phyloP scores from a whole-genome alignment of 805 yeast genomes.

The Ogataea angusta region DNA sequence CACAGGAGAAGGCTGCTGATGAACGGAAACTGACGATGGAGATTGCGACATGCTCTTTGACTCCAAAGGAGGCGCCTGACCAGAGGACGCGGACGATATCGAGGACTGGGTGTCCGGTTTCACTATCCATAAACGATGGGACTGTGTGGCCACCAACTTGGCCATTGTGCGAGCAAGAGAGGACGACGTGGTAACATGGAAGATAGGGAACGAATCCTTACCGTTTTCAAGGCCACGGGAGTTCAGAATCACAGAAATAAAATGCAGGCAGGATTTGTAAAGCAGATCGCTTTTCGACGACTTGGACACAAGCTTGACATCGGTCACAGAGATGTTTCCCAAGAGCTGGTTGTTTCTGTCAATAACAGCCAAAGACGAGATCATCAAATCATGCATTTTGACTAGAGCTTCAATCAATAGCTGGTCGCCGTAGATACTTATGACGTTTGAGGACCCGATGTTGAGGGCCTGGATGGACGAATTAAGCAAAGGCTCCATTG shows the following conservation, averaged over 20 bases:
- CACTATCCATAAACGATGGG: conserved; percentile 87
- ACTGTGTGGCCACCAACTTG: conserved; percentile 89
- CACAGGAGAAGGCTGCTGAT: conserved; percentile 15
- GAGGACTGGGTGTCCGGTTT: conserved; percentile 41
- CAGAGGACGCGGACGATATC: conserved; percentile 12
- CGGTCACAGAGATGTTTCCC: conserved; percentile 94
- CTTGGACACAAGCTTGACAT: conserved; percentile 82
- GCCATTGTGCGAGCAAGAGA: conserved; percentile 88
- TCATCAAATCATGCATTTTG: conserved; percentile 79
- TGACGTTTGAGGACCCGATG: conserved; percentile 70
- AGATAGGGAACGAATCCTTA: conserved; percentile 94
- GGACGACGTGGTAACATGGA: conserved; percentile 79
- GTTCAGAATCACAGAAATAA: conserved; percentile 79
- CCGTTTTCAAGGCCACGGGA: conserved; percentile 91
- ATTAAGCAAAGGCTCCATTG: conserved; percentile 71
- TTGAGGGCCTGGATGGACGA: conserved; percentile 66
- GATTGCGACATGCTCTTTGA: conserved; percentile 15
- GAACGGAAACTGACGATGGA: conserved; percentile 16
- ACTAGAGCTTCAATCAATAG: conserved; percentile 80
- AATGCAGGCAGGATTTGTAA: conserved; percentile 80
- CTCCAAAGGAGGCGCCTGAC: conserved; percentile 18
- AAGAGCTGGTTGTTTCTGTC: conserved; percentile 71
- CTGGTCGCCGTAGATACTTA: conserved; percentile 84
- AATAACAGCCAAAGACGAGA: conserved; percentile 89
- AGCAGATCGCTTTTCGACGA: conserved; percentile 83